Evolutionary conservation across 163 green algal species (phyloP), one percentile per base, ranked within the genome.

Genomic region (Scenedesmus sp.): DNA sequence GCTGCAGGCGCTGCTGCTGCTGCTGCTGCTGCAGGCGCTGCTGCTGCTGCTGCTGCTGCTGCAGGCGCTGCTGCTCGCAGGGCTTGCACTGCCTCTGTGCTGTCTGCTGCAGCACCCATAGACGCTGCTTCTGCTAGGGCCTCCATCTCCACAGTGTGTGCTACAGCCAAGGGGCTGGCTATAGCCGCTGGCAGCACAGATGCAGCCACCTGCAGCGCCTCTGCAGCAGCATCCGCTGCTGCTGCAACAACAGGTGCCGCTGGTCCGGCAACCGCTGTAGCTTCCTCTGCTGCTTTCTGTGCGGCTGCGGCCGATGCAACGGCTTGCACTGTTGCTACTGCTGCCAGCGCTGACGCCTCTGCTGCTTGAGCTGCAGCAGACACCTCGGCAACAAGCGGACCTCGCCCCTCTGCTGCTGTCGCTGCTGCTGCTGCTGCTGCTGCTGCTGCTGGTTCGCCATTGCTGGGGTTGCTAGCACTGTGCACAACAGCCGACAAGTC

Each of bases 401-500:
- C 18, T 6, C 30, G 30, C 65, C 16, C 65, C 0, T 76, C 88
- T 68, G 56, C 88, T 78, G 80, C 65, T 73, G 56, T 78, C 56
- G 79, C n/a, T n/a, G n/a, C n/a, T n/a, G n/a, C n/a, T n/a, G n/a
- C n/a, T n/a, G n/a, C n/a, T n/a, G n/a, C n/a, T n/a, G n/a, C 65
- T 73, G 81, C 44, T 80, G 59, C 81, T 73, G 88, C 49, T 80
- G 59, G 2, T 24, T 40, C 30, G 37, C 16, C 65, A 16, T 61
- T 3, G 7, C 59, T 61, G 56, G n/a, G 42, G 2, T 59, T 81
- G 56, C 37, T 40, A 12, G 59, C 40, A n/a, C n/a, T 89, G 83
- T 89, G 80, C 61, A 92, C 49, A 1, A 73, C 89, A 18, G 89
- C 89, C 9, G 83, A 87, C 49, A 92, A 30, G 37, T 92, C 89